Conservation (phyloP, 306 rosid species). For the Cucurbita maxima region DNA sequence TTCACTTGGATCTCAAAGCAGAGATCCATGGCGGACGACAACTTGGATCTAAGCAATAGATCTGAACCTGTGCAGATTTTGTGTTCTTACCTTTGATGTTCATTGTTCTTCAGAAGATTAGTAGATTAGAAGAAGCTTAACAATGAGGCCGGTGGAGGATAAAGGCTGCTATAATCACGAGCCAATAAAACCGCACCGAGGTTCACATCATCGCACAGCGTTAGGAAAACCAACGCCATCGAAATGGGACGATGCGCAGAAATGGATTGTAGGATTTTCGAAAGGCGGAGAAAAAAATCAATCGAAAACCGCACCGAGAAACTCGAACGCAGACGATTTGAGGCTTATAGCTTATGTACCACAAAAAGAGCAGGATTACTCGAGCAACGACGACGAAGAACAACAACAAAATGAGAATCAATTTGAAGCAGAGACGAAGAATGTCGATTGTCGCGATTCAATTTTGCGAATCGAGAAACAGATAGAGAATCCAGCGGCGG, state of each 20-base stretch:
- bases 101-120: not conserved
- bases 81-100: not conserved
- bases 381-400: conserved; percentile 24
- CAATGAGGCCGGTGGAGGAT: conserved; percentile 84
- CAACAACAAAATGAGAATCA: conserved; percentile 12
- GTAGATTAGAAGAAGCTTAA: not conserved
- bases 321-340: conserved; percentile 89
- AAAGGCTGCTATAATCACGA: conserved; percentile 48
- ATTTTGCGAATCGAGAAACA: conserved; percentile 48
- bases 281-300: conserved; percentile 64
- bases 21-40: not conserved
- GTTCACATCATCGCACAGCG: conserved; percentile 38
- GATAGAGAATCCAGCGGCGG: conserved; percentile 19
- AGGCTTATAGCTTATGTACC: conserved; percentile 84
- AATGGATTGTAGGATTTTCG: conserved; percentile 85
- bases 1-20: not conserved
- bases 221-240: conserved; percentile 84
- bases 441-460: conserved; percentile 56
- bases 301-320: conserved; percentile 56
- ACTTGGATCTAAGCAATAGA: not conserved
- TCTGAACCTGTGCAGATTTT: not conserved
- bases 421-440: conserved; percentile 26
- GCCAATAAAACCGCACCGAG: conserved; percentile 25
- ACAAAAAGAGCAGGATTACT: conserved; percentile 62
- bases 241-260: conserved; percentile 96